Evolutionary conservation across 2,329 filamentous ascomycete genomes (phyloP).

Genomic region (Claviceps citrina): DNA sequence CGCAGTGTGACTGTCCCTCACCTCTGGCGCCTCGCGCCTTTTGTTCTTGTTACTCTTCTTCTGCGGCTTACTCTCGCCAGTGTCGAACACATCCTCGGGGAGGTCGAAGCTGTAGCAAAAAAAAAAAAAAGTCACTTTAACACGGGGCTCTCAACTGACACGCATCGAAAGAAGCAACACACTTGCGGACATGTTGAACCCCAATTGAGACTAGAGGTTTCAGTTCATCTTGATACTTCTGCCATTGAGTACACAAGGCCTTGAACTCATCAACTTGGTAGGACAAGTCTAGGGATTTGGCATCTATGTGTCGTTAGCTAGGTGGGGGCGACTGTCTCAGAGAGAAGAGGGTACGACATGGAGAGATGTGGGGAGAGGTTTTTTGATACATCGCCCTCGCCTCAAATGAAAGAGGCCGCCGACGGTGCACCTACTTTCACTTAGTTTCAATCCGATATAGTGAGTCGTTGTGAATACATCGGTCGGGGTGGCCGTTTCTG

Average conservation of each 20-base stretch:
- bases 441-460: constrained; percentile 78
- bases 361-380: no score
- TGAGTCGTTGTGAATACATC: constrained; percentile 78
- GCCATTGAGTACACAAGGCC: constrained; percentile 59
- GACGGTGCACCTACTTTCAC: constrained; percentile 44
- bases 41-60: constrained; percentile 35
- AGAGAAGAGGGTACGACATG: no score
- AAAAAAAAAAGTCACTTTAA: constrained; percentile 1
- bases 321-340: no score
- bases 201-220: constrained; percentile 49
- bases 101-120: constrained; percentile 56
- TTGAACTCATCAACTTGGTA: constrained; percentile 79
- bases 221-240: constrained; percentile 57
- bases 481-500: constrained; percentile 10
- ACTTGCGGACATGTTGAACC: constrained; percentile 78
- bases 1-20: constrained; percentile 15
- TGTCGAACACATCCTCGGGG: constrained; percentile 75
- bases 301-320: constrained; percentile 26
- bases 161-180: constrained; percentile 21
- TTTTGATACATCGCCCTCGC: neutral
- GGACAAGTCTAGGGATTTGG: constrained; percentile 61
- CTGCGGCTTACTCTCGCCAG: constrained; percentile 59
- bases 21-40: constrained; percentile 35
- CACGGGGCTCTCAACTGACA: neutral
- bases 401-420: no score